These are phyloP conservation scores for Dipteronia dyeriana DNA, from an alignment of 345 rosid genomes.

Conservation along the genomic window DNA sequence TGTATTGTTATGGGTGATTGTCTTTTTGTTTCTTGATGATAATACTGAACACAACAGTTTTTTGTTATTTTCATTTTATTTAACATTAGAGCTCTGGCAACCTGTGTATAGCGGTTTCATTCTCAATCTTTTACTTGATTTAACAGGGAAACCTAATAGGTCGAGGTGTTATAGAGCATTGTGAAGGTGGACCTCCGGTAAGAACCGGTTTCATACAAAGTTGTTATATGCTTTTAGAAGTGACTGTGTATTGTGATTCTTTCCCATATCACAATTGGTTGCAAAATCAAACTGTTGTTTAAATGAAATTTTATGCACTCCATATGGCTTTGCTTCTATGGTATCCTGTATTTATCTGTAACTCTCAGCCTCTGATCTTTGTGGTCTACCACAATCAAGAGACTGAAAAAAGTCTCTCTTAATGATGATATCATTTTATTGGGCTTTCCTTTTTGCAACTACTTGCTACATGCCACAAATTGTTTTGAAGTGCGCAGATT, in stretches of 20 bases:
- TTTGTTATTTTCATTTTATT: not conserved
- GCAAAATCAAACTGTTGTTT: not conserved
- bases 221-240: not conserved
- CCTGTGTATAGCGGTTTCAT: not conserved
- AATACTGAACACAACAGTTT: not conserved
- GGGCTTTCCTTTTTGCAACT: not conserved
- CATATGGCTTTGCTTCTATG: not conserved
- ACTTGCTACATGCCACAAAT: not conserved
- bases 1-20: not conserved
- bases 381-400: not conserved
- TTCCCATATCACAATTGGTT: not conserved
- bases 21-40: not conserved
- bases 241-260: not conserved
- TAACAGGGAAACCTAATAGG: conserved; percentile 91
- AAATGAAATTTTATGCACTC: not conserved
- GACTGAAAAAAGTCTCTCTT: not conserved
- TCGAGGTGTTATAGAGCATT: conserved; percentile 82
- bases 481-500: not conserved
- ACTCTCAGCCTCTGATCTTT: not conserved
- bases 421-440: not conserved
- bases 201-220: conserved; percentile 17
- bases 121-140: conserved; percentile 4
- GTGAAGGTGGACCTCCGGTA: conserved; percentile 84
- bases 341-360: not conserved
- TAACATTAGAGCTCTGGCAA: not conserved